Percentiles rank a stretch among this genome's conserved stretches.
phyloP scores from a whole-genome alignment of 208 protist species.

The Lotmaria passim region DNA sequence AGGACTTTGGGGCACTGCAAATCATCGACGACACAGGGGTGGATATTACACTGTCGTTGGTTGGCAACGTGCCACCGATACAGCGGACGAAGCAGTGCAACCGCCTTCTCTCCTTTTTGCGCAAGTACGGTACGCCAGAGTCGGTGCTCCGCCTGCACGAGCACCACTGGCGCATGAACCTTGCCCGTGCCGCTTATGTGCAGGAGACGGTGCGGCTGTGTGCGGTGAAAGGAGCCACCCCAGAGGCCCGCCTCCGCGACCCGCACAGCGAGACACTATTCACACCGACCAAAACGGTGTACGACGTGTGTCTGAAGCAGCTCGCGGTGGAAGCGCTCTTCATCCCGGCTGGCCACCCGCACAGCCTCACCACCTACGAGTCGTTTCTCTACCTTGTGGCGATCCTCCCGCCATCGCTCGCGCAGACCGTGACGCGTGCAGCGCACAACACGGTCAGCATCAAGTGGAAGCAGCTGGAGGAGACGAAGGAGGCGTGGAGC shows the following conservation, averaged over 20 bases:
- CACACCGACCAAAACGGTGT: constrained; percentile 50
- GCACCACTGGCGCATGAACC: constrained; percentile 63
- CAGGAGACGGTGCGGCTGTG: constrained; percentile 59
- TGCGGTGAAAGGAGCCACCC: constrained; percentile 50
- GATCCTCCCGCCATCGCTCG: constrained; percentile 33
- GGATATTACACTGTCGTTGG: constrained; percentile 39
- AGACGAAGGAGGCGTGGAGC: constrained; percentile 49
- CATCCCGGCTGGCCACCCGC: constrained; percentile 54
- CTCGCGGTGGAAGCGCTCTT: constrained; percentile 48
- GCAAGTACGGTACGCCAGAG: constrained; percentile 45
- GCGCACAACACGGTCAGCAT: constrained; percentile 38
- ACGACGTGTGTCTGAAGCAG: constrained; percentile 58
- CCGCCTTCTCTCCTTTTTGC: constrained; percentile 45
- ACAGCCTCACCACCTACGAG: constrained; percentile 56
- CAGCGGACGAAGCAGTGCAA: constrained; percentile 52
- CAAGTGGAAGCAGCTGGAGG: constrained; percentile 48
- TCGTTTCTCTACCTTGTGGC: constrained; percentile 46
- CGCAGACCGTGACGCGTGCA: constrained; percentile 11
- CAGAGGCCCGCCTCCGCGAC: constrained; percentile 37
- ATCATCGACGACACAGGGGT: constrained; percentile 49
- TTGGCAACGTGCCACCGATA: constrained; percentile 47
- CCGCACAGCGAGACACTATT: constrained; percentile 46
- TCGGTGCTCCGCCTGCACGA: constrained; percentile 53
- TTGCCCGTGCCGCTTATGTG: constrained; percentile 51
- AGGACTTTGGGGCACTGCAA: constrained; percentile 47